Evolutionary conservation across 2,329 filamentous ascomycete genomes (phyloP), one percentile per base, ranked within the genome.

Genomic region (Nemania serpens): DNA sequence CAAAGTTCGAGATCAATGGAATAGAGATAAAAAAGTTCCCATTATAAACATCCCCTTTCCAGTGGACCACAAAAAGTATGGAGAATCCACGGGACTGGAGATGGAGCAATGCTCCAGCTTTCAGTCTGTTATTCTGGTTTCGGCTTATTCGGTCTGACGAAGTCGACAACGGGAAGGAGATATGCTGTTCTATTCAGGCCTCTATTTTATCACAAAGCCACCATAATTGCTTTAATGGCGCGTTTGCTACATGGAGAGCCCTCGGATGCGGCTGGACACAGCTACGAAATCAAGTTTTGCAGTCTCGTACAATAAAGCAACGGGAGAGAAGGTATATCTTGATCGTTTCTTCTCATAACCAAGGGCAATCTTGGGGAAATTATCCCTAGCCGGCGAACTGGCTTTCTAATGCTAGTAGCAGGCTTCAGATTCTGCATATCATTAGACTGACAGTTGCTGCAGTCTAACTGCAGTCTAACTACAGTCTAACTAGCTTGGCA

Each of bases 31-130:
- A 29, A 29, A 29, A 4, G 25, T 29, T 29, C 25, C n/a, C n/a
- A n/a, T n/a, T n/a, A n/a, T n/a, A n/a, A n/a, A n/a, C n/a, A n/a
- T n/a, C n/a, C n/a, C n/a, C n/a, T n/a, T n/a, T n/a, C n/a, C n/a
- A n/a, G n/a, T n/a, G n/a, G n/a, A n/a, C n/a, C n/a, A n/a, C n/a
- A n/a, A n/a, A n/a, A n/a, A n/a, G n/a, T n/a, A n/a, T n/a, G n/a
- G n/a, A n/a, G n/a, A n/a, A 47, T 17, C 33, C 39, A 34, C 33
- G 42, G 29, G 25, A 41, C 20, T 54, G 12, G 39, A 54, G 49
- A 63, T 55, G 54, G 54, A 61, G 25, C 50, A 48, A 20, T 45
- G 39, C 61, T 50, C 50, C 22, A 47, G 49, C 20, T 36, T 51
- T 37, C n/a, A 52, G 25, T 54, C 15, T 51, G 12, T 36, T 17